Base-by-base conservation (phyloP, 1,139 yeast genomes). In the Kurtzmaniella natalensis region DNA sequence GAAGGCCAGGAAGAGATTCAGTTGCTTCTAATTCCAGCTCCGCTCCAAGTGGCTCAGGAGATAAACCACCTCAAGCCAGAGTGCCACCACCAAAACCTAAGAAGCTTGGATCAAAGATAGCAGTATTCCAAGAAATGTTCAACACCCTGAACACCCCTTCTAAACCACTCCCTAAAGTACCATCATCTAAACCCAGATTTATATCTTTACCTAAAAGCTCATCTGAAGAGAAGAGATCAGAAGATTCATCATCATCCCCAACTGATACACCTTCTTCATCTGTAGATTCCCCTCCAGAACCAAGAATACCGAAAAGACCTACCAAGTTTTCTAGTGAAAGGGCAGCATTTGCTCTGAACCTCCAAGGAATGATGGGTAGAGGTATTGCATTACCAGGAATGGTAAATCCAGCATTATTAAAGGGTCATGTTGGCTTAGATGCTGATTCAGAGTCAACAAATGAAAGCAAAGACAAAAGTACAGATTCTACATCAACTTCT, bases 81-180 rank as follows among this genome's bases (percentile, higher is more conserved):
- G 65, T 64, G 0, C 82, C 84, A 9, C 88, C 88, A 3, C 80
- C 78, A 20, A 78, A 77, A 24, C 89, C 89, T 2, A 81, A 81
- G 49, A 82, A 82, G 44, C 77, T 85, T 16, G 81, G 89, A 0
- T 78, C 87, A 0, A 81, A 72, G 43, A 83, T 83, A 40, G 88
- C 89, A 2, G 88, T 88, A 0, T 82, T 83, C 51, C 94, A 82
- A 49, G 82, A 81, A 48, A 72, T 79, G 81, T 61, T 81, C 37
- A 72, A 71, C 34, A 59, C 57, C 32, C 41, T 25, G 4, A 35
- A 17, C 9, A 21, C 9, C 23, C 17, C 22, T 15, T 17, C 10
- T 9, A 28, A 15, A 10, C 26, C 31, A 7, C 15, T 16, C 9
- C 25, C 20, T 4, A 24, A 24, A 6, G 18, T 29, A 0, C 34